Base-by-base conservation (phyloP, 192 early-diverging fungal genomes). In the Coemansia sp. region DNA sequence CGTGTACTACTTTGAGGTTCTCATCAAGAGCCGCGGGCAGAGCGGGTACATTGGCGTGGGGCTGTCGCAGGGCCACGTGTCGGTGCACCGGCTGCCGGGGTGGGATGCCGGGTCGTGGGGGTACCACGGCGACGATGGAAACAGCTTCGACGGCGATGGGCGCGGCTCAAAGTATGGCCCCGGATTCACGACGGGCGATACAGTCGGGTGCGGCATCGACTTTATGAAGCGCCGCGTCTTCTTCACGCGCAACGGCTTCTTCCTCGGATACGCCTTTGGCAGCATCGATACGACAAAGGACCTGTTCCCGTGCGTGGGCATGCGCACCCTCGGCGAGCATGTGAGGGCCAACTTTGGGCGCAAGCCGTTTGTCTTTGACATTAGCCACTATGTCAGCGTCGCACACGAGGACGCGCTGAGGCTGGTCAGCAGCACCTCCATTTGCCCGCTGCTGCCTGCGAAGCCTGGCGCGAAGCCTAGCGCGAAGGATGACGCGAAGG, bases 41-140 rank as follows among this genome's bases (percentile, higher is more conserved):
- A 87, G 93, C 70, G 98, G 96, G 47, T 96, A 90, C 61, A 96
- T 98, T 72, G 95, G 94, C 8, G 84, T 98, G 42, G 98, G 98
- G n/a, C 84, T 98, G 35, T 87, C 88, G 46, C 83, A 70, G n/a
- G 41, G 76, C 12, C 69, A 56, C 8, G 86, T 91, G 6, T 46
- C 67, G 12, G 45, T 89, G 47, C 77, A 86, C 31, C 83, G 94
- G 60, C 82, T 98, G 45, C 96, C 98, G 29, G 97, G 97, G 1
- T 96, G 93, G 92, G 94, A 98, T 59, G 66, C 84, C 3, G 68
- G 89, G 54, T 96, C 95, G 6, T 99, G 92, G 90, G 96, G 96
- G 9, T 99, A 98, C 82, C 96, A 98, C 78, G 96, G 94, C 45
- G 96, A 97, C 73, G 95, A 98, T 77, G 98, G 98, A 24, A 83